Evolutionary conservation across 352 stramenopile species (phyloP).

Genomic region (Phytophthora cajani): DNA sequence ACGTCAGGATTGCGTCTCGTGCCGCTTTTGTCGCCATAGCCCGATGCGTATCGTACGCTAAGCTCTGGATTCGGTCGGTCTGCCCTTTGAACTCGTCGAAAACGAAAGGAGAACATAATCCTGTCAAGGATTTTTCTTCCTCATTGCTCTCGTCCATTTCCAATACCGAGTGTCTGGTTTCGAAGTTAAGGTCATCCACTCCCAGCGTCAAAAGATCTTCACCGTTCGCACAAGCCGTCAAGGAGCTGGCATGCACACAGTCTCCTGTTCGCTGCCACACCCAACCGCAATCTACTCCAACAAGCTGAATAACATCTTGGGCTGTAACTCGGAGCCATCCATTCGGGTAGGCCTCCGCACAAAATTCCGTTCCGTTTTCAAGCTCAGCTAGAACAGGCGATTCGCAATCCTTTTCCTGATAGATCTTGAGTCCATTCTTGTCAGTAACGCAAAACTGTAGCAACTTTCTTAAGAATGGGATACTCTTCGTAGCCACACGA

Average conservation of each 20-base stretch:
- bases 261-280: constrained; percentile 50
- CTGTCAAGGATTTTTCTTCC: constrained; percentile 58
- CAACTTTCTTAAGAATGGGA: constrained; percentile 7
- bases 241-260: constrained; percentile 36
- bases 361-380: constrained; percentile 33
- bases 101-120: constrained; percentile 70
- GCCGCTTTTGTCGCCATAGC: constrained; percentile 67
- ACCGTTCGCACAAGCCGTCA: constrained; percentile 26
- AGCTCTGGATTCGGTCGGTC: constrained; percentile 58
- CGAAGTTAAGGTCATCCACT: constrained; percentile 55
- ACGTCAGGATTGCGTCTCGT: constrained; percentile 46
- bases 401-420: constrained; percentile 24
- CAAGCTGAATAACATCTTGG: constrained; percentile 7
- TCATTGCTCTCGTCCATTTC: constrained; percentile 71
- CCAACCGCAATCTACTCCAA: constrained; percentile 40
- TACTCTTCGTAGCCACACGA: constrained; percentile 4
- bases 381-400: constrained; percentile 28
- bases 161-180: constrained; percentile 44
- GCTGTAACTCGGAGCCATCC: constrained; percentile 48
- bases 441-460: constrained; percentile 45
- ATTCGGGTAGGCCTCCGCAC: constrained; percentile 9
- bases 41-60: constrained; percentile 68
- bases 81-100: constrained; percentile 74
- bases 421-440: constrained; percentile 30
- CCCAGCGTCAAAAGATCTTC: constrained; percentile 72